Conservation (phyloP, 805 yeast genomes). For the Candida nanaspora region DNA sequence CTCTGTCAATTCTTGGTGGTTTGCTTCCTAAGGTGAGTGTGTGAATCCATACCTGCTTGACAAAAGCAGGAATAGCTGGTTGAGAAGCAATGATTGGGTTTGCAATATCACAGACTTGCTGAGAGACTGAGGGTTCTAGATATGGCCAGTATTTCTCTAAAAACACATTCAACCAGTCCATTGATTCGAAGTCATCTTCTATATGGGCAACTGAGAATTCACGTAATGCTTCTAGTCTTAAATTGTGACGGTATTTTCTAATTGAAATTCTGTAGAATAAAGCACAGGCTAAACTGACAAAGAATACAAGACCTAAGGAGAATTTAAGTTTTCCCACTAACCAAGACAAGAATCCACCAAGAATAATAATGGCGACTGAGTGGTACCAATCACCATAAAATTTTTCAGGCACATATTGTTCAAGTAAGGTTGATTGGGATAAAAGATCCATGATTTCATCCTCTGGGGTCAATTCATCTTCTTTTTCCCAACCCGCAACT, state of each 20-base stretch:
- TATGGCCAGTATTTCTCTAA: conserved; percentile 88
- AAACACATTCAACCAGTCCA: conserved; percentile 93
- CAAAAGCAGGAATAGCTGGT: conserved; percentile 70
- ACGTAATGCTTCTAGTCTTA: conserved; percentile 78
- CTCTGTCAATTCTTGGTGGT: conserved; percentile 89
- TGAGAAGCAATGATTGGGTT: conserved; percentile 77
- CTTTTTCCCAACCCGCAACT: conserved; percentile 78
- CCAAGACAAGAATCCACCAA: conserved; percentile 71
- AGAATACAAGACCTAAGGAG: conserved; percentile 73
- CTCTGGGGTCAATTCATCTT: conserved; percentile 54
- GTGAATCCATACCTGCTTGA: conserved; percentile 79
- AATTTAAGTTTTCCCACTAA: conserved; percentile 69
- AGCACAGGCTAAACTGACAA: conserved; percentile 55
- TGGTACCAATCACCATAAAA: conserved; percentile 97
- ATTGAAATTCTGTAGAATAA: conserved; percentile 78
- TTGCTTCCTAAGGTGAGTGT: conserved; percentile 90
- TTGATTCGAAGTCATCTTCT: conserved; percentile 84
- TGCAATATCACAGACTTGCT: conserved; percentile 76
- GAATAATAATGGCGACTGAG: conserved; percentile 62
- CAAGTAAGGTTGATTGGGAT: conserved; percentile 66
- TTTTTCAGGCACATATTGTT: conserved; percentile 64
- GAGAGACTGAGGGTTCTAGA: conserved; percentile 83
- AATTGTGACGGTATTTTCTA: conserved; percentile 64
- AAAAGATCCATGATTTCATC: conserved; percentile 70
- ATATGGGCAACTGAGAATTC: conserved; percentile 75